These are phyloP conservation scores for Pseudogymnoascus destructans DNA, from an alignment of 2,329 filamentous ascomycete species.

Conservation along the genomic window DNA sequence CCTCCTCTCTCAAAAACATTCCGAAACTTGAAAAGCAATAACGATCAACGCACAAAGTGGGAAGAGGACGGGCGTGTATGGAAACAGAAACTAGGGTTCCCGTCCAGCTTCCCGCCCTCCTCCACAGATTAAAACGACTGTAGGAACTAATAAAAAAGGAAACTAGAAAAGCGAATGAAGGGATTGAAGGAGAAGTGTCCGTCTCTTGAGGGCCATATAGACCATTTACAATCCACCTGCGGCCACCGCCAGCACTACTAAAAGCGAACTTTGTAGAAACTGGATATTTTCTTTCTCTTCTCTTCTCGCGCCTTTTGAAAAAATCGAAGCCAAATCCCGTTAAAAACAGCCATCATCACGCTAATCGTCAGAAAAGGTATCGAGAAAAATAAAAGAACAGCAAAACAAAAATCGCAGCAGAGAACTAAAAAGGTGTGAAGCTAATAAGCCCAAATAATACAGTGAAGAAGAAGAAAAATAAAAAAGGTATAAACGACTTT, in stretches of 20 bases:
- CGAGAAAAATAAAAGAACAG: slow-evolving; percentile 16
- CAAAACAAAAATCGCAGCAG: slow-evolving; percentile 16
- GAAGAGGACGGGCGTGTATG: neutral
- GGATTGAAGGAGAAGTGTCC: neutral
- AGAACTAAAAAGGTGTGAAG: neutral
- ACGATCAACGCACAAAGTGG: neutral
- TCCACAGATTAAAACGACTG: neutral
- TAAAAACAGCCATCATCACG: slow-evolving; percentile 23
- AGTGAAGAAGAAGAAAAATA: slow-evolving; percentile 20
- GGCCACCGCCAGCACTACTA: neutral
- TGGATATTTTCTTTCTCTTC: neutral
- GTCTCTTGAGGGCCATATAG: neutral
- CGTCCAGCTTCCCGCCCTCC: neutral
- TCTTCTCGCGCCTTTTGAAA: neutral
- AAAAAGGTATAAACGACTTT: slow-evolving; percentile 21
- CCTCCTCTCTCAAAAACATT: neutral
- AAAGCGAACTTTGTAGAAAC: neutral
- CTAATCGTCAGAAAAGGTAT: slow-evolving; percentile 23
- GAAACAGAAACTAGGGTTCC: neutral
- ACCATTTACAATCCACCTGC: neutral
- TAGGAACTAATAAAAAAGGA: neutral
- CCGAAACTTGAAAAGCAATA: neutral
- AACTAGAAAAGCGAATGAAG: neutral
- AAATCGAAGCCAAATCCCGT: neutral
- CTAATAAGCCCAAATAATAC: slow-evolving; percentile 19